phyloP scores from a whole-genome alignment of 2,329 filamentous ascomycete genomes.

The Zymoseptoria ardabiliae region DNA sequence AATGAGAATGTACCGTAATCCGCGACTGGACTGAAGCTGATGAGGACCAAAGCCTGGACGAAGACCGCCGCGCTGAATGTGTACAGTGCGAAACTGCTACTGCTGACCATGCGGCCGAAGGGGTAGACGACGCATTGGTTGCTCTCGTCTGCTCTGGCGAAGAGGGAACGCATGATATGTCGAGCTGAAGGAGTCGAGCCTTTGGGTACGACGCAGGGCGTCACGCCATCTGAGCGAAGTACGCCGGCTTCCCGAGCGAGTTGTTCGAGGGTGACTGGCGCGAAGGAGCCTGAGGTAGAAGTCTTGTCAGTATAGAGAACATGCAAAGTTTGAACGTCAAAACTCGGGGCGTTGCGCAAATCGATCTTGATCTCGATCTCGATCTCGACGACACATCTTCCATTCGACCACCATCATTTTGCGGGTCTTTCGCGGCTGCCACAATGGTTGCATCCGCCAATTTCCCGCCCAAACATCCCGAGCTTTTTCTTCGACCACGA shows the following conservation, averaged over 20 bases:
- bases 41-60: conserved; percentile 76
- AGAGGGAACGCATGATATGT: conserved; percentile 18
- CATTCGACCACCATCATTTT: neutral
- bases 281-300: conserved; percentile 65
- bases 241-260: conserved; percentile 83
- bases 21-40: conserved; percentile 86
- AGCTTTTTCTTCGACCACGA: too few species aligned
- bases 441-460: too few species aligned
- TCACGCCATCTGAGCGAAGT: conserved; percentile 64
- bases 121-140: conserved; percentile 72
- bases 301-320: neutral
- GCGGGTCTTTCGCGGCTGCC: too few species aligned
- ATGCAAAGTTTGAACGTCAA: neutral
- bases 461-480: too few species aligned
- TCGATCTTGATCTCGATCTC: too few species aligned
- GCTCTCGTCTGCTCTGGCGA: conserved; percentile 25
- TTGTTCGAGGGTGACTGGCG: conserved; percentile 85
- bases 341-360: neutral
- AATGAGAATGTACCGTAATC: conserved; percentile 63
- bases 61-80: conserved; percentile 85
- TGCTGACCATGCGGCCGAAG: conserved; percentile 75
- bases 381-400: too few species aligned
- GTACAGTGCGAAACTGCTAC: conserved; percentile 91
- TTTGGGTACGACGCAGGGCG: conserved; percentile 49
- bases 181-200: neutral